Base-by-base conservation (phyloP, 2,329 filamentous ascomycete species). In the Pseudocercospora fijiensis region DNA sequence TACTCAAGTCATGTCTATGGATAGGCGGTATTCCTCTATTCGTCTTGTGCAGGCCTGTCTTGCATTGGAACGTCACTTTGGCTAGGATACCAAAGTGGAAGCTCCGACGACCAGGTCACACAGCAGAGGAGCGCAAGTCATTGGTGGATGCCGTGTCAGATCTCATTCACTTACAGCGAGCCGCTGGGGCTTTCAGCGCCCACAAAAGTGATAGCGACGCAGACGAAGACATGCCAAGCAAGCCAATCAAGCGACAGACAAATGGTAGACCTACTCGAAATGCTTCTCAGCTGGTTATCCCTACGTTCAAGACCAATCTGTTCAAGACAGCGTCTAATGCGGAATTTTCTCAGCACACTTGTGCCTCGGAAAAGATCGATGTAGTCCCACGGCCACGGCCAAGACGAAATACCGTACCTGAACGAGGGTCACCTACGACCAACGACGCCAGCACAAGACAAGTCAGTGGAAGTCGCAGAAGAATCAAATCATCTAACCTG, bases 61-160 rank as follows among this genome's bases (percentile, higher is more conserved):
- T 98, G 37, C 85, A 84, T 71, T 96, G 91, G 90, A 92, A 91
- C 52, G 89, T 98, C 59, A 85, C 89, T 26, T 80, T 99, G 65
- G 93, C 94, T 57, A 85, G 94, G 62, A 91, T 98, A 18, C 95
- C 95, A 2, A 92, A 88, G 71, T 97, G 94, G 92, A 90, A 93
- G 49, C 93, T 98, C 71, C 85, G 87, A 70, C 86, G 88, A 61
- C 79, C 82, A 11, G 79, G 79, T 2, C 76, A 78, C 27, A 74
- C 79, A 20, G 76, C 78, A 37, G 76, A 75, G 67, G 77, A 78
- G 57, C 76, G 75, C 20, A 78, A 79, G 58, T 78, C 77, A 5
- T 79, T 83, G 30, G 67, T 82, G 7, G 74, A 79, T 60, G 73
- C 76, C 0, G 69, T 82, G 4, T 77, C 77, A 13, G 71, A 79